These are phyloP conservation scores for Claviceps monticola DNA, from an alignment of 2,329 filamentous ascomycete genomes.

Conservation along the genomic window DNA sequence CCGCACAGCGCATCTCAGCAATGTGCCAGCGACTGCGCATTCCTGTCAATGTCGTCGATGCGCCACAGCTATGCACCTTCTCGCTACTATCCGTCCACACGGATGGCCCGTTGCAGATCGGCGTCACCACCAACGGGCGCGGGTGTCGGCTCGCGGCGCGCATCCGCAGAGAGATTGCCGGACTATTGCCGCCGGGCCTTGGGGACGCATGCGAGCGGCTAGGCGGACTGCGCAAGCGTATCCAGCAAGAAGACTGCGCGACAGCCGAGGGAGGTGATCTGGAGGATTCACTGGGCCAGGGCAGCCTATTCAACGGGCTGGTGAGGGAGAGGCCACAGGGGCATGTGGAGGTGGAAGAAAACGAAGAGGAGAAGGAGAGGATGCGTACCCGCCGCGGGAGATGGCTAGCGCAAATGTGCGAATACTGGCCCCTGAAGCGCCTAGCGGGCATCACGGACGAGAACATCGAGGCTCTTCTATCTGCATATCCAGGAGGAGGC, in stretches of 20 bases:
- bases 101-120: conserved; percentile 86
- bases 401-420: conserved; percentile 92
- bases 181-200: conserved; percentile 60
- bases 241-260: conserved; percentile 57
- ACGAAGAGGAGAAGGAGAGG: conserved; percentile 21
- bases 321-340: conserved; percentile 52
- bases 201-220: conserved; percentile 66
- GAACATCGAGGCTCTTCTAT: conserved; percentile 65
- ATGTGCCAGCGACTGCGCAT: conserved; percentile 71
- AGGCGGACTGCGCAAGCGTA: conserved; percentile 55
- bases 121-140: conserved; percentile 86
- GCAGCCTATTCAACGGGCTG: conserved; percentile 70
- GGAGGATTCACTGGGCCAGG: conserved; percentile 59
- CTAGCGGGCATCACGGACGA: conserved; percentile 67
- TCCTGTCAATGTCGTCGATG: conserved; percentile 84
- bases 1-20: conserved; percentile 51
- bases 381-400: conserved; percentile 68
- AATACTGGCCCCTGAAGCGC: conserved; percentile 88
- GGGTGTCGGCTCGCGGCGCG: conserved; percentile 88
- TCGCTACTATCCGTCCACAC: conserved; percentile 76
- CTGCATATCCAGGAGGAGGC: conserved; percentile 47
- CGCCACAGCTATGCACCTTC: conserved; percentile 77
- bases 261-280: conserved; percentile 20
- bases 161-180: conserved; percentile 76
- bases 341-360: conserved; percentile 31